A percentile compares a stretch with the other conserved stretches of the same genome.
These are phyloP conservation scores for Neonectria faginata DNA, from an alignment of 2,329 filamentous ascomycete genomes.

Conservation along the genomic window DNA sequence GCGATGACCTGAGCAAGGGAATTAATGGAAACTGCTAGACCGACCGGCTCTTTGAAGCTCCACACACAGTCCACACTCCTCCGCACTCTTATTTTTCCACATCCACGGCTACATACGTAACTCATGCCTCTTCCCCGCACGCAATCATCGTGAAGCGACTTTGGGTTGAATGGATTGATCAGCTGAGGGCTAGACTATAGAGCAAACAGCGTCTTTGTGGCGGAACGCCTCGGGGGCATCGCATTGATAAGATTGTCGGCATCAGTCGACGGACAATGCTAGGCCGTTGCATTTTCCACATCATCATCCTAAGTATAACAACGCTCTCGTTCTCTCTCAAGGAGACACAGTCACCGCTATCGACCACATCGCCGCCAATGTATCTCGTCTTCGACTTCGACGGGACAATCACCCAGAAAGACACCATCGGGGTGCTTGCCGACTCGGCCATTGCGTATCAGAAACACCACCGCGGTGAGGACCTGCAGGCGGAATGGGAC, in stretches of 20 bases:
- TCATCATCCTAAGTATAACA: background rate
- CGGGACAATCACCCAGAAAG: slow-evolving; percentile 66
- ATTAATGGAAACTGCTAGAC: background rate
- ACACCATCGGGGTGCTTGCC: slow-evolving; percentile 64
- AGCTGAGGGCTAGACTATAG: slow-evolving; percentile 9
- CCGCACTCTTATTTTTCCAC: slow-evolving; percentile 1
- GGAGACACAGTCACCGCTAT: background rate
- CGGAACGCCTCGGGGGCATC: background rate
- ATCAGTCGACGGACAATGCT: background rate
- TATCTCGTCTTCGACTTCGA: slow-evolving; percentile 69
- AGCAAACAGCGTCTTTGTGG: slow-evolving; percentile 13
- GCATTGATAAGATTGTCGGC: background rate
- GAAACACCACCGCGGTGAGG: slow-evolving; percentile 40
- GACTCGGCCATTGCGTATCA: slow-evolving; percentile 55
- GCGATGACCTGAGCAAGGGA: background rate
- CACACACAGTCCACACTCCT: slow-evolving; percentile 2
- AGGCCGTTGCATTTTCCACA: background rate
- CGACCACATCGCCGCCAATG: slow-evolving; percentile 45
- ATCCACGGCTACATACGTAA: slow-evolving; percentile 25
- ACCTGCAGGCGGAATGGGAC: slow-evolving; percentile 57
- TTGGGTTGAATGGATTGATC: slow-evolving; percentile 18
- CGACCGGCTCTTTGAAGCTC: slow-evolving; percentile 12
- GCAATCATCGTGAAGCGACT: slow-evolving; percentile 13
- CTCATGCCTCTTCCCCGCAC: slow-evolving; percentile 27
- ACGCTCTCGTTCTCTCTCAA: slow-evolving; percentile 11